A percentile compares a stretch with the other conserved stretches of the same genome.
Conservation (phyloP, 768 basidiomycete species). For the Peribolospora baueri region DNA sequence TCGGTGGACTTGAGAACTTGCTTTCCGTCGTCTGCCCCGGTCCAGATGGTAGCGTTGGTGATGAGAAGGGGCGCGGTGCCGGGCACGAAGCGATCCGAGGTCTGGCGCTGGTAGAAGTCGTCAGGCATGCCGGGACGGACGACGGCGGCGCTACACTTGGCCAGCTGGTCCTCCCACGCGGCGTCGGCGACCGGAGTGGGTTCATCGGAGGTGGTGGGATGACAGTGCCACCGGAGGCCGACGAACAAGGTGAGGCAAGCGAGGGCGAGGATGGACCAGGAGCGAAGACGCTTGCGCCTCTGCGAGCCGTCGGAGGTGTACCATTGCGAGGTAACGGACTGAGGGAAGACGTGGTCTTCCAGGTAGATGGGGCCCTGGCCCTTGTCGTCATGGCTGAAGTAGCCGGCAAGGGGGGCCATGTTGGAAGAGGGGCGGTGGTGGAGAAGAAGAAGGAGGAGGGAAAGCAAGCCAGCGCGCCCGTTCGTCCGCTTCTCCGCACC, state of each 20-base stretch:
- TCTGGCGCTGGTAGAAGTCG: slow-evolving; percentile 8
- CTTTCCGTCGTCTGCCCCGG: slow-evolving; percentile 35
- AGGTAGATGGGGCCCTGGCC: no score
- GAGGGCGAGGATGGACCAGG: slow-evolving; percentile 17
- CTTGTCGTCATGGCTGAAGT: no score
- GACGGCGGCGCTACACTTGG: slow-evolving; percentile 17
- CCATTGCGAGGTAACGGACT: no score
- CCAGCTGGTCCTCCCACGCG: slow-evolving; percentile 9
- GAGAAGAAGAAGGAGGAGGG: no score
- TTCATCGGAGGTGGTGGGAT: background rate
- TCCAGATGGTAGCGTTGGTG: slow-evolving; percentile 55
- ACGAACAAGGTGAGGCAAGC: slow-evolving; percentile 12
- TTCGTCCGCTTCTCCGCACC: no score
- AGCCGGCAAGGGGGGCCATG: no score
- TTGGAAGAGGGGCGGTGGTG: no score
- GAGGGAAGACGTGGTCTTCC: no score
- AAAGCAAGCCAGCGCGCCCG: no score
- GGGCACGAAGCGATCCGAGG: slow-evolving; percentile 17
- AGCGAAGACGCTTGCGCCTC: slow-evolving; percentile 12
- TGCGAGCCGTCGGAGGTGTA: no score
- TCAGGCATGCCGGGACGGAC: slow-evolving; percentile 12
- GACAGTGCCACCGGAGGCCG: slow-evolving; percentile 2
- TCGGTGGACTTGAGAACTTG: slow-evolving; percentile 34
- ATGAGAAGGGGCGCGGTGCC: slow-evolving; percentile 35
- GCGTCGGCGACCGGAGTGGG: background rate